A percentile compares a stretch with the other conserved stretches of the same genome.
phyloP scores from a whole-genome alignment of 805 yeast genomes.

The Hanseniaspora clermontiae region DNA sequence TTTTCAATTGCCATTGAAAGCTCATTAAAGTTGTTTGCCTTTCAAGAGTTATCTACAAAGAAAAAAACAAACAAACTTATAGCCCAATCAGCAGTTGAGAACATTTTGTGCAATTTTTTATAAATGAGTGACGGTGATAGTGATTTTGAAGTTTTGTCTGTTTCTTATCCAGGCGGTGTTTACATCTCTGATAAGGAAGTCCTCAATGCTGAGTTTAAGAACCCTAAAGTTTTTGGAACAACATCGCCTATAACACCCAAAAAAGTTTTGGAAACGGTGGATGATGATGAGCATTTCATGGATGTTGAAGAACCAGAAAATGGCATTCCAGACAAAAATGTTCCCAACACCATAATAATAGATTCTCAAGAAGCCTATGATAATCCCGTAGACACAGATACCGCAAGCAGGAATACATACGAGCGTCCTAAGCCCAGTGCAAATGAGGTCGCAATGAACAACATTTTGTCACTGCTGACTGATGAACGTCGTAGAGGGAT shows the following conservation, averaged over 20 bases:
- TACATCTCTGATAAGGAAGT: background rate
- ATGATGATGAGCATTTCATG: background rate
- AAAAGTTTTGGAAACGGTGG: background rate
- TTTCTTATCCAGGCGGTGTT: background rate
- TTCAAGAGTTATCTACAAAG: no score
- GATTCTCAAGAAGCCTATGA: background rate
- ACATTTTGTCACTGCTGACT: background rate
- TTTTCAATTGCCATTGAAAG: no score
- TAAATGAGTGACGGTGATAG: conserved; percentile 6
- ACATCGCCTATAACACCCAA: background rate
- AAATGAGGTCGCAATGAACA: background rate
- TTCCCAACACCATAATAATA: background rate
- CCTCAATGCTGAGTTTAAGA: background rate
- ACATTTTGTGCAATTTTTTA: background rate
- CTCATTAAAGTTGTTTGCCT: no score
- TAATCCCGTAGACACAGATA: background rate
- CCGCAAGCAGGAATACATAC: background rate
- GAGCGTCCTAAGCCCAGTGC: background rate
- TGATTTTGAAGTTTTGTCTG: conserved; percentile 8
- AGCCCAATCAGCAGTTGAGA: no score
- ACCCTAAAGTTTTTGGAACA: background rate
- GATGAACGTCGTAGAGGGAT: background rate
- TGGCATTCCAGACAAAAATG: background rate
- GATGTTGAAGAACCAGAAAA: background rate
- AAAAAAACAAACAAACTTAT: no score